Base-by-base conservation (phyloP, 2,329 filamentous ascomycete species). In the Alternaria incomplexa region DNA sequence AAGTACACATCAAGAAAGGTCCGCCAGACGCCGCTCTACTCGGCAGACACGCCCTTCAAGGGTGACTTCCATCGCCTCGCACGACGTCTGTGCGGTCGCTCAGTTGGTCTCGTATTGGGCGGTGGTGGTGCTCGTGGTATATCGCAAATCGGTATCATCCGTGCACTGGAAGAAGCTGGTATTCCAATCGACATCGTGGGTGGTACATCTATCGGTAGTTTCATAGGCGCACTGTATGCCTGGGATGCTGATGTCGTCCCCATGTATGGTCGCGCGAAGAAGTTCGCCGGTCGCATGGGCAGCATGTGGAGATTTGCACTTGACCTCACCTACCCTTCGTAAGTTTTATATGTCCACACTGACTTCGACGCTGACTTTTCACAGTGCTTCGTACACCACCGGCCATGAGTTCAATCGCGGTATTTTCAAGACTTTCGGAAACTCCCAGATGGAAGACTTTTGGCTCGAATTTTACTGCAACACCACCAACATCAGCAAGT, bases 391-490 rank as follows among this genome's bases (percentile, higher is more conserved):
- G 1, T 99, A 99, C 81, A 99, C 96, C 1, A 99, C 96, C 0
- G 96, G 96, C 1, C 96, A 99, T 77, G 96, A 99, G 75, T 99
- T 99, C 86, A 99, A 99, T 73, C 92, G 96, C 7, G 96, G 96
- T 44, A 97, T 99, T 68, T 99, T 97, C 88, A 99, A 99, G 81
- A 93, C 95, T 0, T 97, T 99, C 78, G 96, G 94, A 13, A 93
- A 97, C 74, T 92, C 93, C 10, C 96, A 98, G 77, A 98, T 99
- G 61, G 96, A 99, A 81, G 96, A 99, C 79, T 99, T 98, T 75
- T 99, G 96, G 96, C 87, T 99, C 11, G 93, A 97, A 71, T 99
- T 93, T 79, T 99, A 99, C 82, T 99, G 96, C 86, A 99, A 99
- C 81, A 98, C 96, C 0, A 99, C 96, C 40, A 99, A 98, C 80